A percentile compares a stretch with the other conserved stretches of the same genome.
Evolutionary conservation across 805 yeast genomes (phyloP).

Genomic region (Yamadazyma takamatsuzukensis): DNA sequence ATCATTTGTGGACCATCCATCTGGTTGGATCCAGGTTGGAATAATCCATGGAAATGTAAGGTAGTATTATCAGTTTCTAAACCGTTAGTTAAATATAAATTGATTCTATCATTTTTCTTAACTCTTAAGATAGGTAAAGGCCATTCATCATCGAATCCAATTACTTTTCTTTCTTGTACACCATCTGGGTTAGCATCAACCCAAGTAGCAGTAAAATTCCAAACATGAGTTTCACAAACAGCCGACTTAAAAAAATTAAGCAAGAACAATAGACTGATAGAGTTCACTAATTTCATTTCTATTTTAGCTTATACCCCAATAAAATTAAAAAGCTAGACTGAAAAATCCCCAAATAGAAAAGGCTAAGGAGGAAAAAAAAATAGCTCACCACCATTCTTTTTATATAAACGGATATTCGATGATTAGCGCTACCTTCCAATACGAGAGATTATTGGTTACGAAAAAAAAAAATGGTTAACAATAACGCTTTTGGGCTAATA

Average conservation of each 20-base stretch:
- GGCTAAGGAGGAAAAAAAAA: too few species aligned
- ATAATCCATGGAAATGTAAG: constrained; percentile 92
- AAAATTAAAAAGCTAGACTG: too few species aligned
- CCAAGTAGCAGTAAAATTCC: constrained; percentile 65
- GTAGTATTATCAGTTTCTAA: constrained; percentile 65
- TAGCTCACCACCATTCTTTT: too few species aligned
- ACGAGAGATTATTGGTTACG: too few species aligned
- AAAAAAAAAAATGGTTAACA: too few species aligned
- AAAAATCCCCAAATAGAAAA: too few species aligned
- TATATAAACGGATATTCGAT: too few species aligned
- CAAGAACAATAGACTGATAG: constrained; percentile 6
- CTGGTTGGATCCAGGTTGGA: constrained; percentile 66
- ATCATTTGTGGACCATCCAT: constrained; percentile 93
- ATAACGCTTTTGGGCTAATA: too few species aligned
- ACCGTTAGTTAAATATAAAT: constrained; percentile 72
- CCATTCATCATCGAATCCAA: constrained; percentile 68
- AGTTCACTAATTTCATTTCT: neutral
- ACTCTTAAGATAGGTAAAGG: constrained; percentile 88
- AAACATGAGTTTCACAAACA: constrained; percentile 49
- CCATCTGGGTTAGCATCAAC: constrained; percentile 72
- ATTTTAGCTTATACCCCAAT: too few species aligned
- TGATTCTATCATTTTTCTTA: constrained; percentile 73
- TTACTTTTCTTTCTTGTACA: constrained; percentile 47
- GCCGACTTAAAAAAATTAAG: constrained; percentile 5
- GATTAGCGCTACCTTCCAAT: too few species aligned